Base-by-base conservation (phyloP, 352 stramenopile species). In the Peronospora destructor region DNA sequence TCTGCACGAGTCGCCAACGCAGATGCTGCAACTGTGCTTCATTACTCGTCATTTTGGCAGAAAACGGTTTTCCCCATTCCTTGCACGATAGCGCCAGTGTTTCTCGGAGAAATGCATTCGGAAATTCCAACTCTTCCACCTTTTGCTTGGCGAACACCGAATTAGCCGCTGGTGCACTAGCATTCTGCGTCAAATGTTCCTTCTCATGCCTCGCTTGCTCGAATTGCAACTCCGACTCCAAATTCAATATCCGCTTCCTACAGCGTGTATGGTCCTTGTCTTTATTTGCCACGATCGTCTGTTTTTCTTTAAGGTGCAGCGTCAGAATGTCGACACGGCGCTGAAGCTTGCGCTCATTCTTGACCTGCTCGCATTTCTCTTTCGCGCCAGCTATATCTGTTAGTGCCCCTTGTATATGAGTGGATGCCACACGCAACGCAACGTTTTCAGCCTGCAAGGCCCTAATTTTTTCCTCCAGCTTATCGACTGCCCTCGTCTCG, bases 361-460 rank as follows among this genome's bases (percentile, higher is more conserved):
- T 79, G 62, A 83, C 80, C 19, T 73, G 69, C 43, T 50, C 64
- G 35, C 37, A 49, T 49, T 41, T 62, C 41, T 37, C 16, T 14
- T 45, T 60, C 19, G 45, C 42, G n/a, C 51, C 47, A 26, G 14
- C 28, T 19, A 38, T 25, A 42, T 48, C 32, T 12, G 36, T 25
- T 6, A 40, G 19, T 3, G 33, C 19, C 4, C 42, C n/a, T 37
- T 53, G 12, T 6, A 30, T 17, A 4, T 45, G 16, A 17, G 37
- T 30, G 23, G 59, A 38, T 40, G 61, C 69, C 17, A 88, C 69
- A 6, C 77, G 78, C 10, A 94, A 35, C n/a, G 81, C 86, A n/a
- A 76, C 42, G 32, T 95, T 94, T 43, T 95, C 78, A 2, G 79
- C 81, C 35, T 91, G 62, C 0, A 91, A 52, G 0, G 92, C 60